These are phyloP conservation scores for Quercus lobata DNA, from an alignment of 331 rosid genomes.

Conservation along the genomic window DNA sequence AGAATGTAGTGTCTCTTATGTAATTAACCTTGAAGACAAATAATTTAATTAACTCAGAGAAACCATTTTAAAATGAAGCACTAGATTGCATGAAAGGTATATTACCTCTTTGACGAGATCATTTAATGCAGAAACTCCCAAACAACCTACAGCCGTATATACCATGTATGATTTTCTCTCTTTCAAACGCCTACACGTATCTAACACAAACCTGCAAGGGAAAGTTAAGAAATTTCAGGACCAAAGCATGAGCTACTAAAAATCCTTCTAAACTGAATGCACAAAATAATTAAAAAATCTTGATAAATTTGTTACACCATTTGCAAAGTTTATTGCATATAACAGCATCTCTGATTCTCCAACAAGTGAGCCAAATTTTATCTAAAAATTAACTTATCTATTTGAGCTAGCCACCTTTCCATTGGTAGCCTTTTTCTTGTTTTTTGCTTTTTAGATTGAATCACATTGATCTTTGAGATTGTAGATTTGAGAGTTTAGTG, in stretches of 20 bases:
- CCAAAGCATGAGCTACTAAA: conserved; percentile 14
- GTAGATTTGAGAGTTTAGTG: too few species aligned
- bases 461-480: too few species aligned
- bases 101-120: conserved; percentile 84
- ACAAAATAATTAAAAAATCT: neutral
- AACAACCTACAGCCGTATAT: conserved; percentile 85
- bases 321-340: neutral
- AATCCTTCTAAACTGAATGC: neutral
- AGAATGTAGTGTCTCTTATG: neutral
- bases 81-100: neutral
- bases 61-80: conserved; percentile 10
- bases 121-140: conserved; percentile 68
- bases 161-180: conserved; percentile 88
- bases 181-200: conserved; percentile 60
- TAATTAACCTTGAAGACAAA: neutral
- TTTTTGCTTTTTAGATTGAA: too few species aligned
- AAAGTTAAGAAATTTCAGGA: conserved; percentile 16
- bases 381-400: too few species aligned
- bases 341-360: neutral
- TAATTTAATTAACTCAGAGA: neutral
- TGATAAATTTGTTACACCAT: neutral
- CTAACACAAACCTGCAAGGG: conserved; percentile 69
- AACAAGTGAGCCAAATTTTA: too few species aligned
- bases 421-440: too few species aligned
- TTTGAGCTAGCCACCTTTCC: too few species aligned